phyloP scores from a whole-genome alignment of 176 grass and related monocot species.

The Eleusine indica region DNA sequence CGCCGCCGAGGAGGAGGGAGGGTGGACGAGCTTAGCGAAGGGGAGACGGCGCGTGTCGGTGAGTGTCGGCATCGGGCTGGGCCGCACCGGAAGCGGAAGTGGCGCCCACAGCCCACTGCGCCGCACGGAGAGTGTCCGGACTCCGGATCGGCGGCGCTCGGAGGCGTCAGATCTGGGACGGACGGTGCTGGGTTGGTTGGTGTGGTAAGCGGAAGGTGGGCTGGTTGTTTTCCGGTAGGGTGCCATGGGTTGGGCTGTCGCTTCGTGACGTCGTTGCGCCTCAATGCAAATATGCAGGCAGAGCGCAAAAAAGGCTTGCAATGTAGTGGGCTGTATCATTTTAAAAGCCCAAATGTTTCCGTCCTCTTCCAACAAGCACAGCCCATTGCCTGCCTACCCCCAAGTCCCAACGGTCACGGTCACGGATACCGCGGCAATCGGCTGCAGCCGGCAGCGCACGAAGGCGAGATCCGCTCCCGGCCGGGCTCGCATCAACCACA shows the following conservation, averaged over 20 bases:
- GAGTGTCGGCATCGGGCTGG: background rate
- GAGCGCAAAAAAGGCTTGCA: too few species aligned
- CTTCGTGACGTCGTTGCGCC: background rate
- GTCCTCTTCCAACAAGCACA: too few species aligned
- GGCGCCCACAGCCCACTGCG: too few species aligned
- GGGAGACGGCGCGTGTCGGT: background rate
- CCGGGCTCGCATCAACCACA: background rate
- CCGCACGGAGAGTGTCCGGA: too few species aligned
- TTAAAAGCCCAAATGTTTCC: too few species aligned
- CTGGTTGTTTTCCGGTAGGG: background rate
- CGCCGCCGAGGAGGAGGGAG: too few species aligned
- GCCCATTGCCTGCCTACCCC: too few species aligned
- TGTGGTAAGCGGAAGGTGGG: background rate
- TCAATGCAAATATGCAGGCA: too few species aligned
- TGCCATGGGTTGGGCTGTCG: background rate
- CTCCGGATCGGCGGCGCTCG: background rate
- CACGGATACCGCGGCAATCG: background rate
- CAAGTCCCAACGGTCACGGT: too few species aligned
- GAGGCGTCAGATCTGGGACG: slow-evolving; percentile 13
- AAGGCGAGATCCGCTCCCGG: background rate
- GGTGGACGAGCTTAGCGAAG: too few species aligned
- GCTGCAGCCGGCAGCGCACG: background rate
- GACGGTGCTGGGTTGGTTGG: background rate
- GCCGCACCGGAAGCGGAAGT: background rate
- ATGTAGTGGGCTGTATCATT: too few species aligned